These are phyloP conservation scores for Tetragonia tetragonoides DNA, from an alignment of 148 eudicot species.

Conservation along the genomic window DNA sequence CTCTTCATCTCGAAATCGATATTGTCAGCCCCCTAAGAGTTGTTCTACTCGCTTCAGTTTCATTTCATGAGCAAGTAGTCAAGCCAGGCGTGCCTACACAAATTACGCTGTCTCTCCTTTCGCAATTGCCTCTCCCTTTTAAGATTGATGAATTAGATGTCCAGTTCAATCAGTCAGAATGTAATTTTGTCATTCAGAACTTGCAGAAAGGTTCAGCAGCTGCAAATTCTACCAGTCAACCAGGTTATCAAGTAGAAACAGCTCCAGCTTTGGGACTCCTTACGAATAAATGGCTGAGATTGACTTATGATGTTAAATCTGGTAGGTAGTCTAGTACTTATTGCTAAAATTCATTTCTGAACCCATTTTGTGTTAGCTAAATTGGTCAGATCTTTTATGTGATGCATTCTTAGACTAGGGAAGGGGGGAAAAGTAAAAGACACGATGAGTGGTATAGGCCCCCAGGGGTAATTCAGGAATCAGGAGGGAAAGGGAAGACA, in stretches of 20 bases:
- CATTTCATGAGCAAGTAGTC: constrained; percentile 89
- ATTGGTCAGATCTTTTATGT: neutral
- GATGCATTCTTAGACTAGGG: no score
- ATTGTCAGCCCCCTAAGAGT: constrained; percentile 91
- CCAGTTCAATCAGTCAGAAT: constrained; percentile 87
- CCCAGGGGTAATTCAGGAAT: neutral
- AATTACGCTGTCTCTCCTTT: constrained; percentile 69
- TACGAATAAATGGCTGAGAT: constrained; percentile 81
- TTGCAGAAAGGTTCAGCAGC: constrained; percentile 49
- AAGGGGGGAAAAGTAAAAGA: neutral
- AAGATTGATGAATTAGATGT: constrained; percentile 86
- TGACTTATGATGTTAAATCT: constrained; percentile 80
- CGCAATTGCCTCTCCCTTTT: constrained; percentile 71
- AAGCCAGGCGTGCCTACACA: constrained; percentile 69
- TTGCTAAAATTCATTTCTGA: neutral
- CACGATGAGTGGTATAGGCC: neutral
- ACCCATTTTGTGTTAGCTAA: neutral
- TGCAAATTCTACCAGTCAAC: constrained; percentile 35
- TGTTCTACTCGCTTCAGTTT: constrained; percentile 82
- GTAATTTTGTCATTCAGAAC: constrained; percentile 68
- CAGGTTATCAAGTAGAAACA: constrained; percentile 58
- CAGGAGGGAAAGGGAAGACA: neutral
- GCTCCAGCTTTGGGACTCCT: constrained; percentile 60
- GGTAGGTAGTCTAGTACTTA: constrained; percentile 42
- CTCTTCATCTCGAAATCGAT: constrained; percentile 91